These are phyloP conservation scores for Eucalyptus viminalis DNA, from an alignment of 345 rosid genomes.

Conservation along the genomic window DNA sequence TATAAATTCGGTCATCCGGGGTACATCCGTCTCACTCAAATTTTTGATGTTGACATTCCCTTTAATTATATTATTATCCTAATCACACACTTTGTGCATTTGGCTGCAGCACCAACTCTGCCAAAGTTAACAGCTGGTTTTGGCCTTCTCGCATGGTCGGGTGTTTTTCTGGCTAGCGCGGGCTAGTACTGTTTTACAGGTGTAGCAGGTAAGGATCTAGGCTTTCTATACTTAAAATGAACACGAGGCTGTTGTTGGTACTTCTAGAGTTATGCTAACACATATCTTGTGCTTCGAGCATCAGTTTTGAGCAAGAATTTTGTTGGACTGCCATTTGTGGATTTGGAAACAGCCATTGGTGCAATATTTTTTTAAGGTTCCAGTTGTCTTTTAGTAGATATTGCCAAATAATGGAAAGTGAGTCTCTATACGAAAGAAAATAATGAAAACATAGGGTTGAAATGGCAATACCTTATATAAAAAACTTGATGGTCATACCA, in stretches of 20 bases:
- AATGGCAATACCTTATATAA: neutral
- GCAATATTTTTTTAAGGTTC: neutral
- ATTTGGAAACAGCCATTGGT: neutral
- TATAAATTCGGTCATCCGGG: conserved; percentile 58
- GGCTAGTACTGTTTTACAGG: conserved; percentile 67
- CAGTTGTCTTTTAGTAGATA: neutral
- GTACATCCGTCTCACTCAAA: conserved; percentile 27
- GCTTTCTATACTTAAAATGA: neutral
- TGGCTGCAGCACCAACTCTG: conserved; percentile 55
- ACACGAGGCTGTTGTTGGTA: neutral
- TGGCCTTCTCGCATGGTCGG: conserved; percentile 83
- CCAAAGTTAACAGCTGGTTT: conserved; percentile 64
- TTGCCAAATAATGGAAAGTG: neutral
- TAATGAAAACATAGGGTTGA: neutral
- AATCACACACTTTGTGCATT: neutral
- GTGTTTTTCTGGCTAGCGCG: conserved; percentile 57
- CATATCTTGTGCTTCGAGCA: neutral
- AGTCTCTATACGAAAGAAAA: neutral
- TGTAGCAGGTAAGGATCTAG: conserved; percentile 58
- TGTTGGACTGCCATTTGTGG: neutral
- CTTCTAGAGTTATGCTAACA: neutral
- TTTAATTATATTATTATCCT: neutral
- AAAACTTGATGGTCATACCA: neutral
- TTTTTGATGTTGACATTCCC: neutral
- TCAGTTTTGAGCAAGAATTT: neutral